Base-by-base conservation (phyloP, 1,284 basidiomycete genomes). In the Fomitiporia mediterranea region DNA sequence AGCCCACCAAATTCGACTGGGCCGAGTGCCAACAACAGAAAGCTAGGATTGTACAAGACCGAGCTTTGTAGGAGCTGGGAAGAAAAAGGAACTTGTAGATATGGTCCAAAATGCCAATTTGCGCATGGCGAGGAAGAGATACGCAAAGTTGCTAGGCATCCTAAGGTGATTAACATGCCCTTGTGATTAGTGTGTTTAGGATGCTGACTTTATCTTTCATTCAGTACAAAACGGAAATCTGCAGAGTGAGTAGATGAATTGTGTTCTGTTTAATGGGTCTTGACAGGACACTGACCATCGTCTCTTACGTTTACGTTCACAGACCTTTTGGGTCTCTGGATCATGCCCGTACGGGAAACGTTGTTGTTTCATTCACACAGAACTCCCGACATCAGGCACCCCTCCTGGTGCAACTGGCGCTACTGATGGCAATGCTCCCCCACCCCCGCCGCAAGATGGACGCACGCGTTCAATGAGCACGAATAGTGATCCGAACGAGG, bases 11-110 rank as follows among this genome's bases (percentile, higher is more conserved):
- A 54, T 13, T 67, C 68, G 35, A 70, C 73, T 51, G 90, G 91
- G 0, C 91, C 90, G 6, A 91, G 88, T 60, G 86, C 89, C 3
- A 93, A 91, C 70, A 94, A 94, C 66, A 79, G 89, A 62, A 95
- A 95, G 73, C 70, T 91, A 32, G 89, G 88, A 21, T 68, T 94
- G 47, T 95, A 94, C 78, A 95, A 95, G 78, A 95, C 93, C 0
- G 92, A 95, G 68, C 65, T 94, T 34, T 95, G 92, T 71, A 77
- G 92, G 60, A 93, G 90, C 68, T 95, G 92, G 91, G 92, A 94
- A 69, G 92, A 95, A 72, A 93, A 92, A 67, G 90, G 91, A 1
- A 75, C 77, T n/a, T 95, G 93, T 69, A 79, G 91, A 43, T 95
- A 95, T 65, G 88, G 86, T 7, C 70, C 81, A 37, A 94, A 93